These are phyloP conservation scores for Cyberlindnera xylosilytica DNA, from an alignment of 805 yeast species.

Conservation along the genomic window DNA sequence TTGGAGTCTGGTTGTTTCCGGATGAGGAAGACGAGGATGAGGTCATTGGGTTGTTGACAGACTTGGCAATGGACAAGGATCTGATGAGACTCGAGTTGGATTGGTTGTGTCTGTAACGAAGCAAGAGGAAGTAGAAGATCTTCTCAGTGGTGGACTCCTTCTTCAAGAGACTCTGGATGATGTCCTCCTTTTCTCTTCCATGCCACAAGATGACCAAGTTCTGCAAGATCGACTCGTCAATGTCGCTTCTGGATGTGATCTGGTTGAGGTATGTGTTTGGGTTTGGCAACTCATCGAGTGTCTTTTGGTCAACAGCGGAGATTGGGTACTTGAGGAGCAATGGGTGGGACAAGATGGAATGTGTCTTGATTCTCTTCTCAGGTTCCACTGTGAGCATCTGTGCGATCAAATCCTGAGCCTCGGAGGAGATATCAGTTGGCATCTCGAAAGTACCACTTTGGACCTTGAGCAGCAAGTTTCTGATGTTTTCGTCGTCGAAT, in stretches of 20 bases:
- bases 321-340: constrained; percentile 62
- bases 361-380: constrained; percentile 63
- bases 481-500: constrained; percentile 78
- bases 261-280: constrained; percentile 28
- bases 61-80: constrained; percentile 30
- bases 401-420: constrained; percentile 64
- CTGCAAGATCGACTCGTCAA: constrained; percentile 71
- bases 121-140: constrained; percentile 70
- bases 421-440: constrained; percentile 60
- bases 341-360: constrained; percentile 71
- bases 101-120: constrained; percentile 76
- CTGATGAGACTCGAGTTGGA: constrained; percentile 28
- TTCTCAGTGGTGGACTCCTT: constrained; percentile 68
- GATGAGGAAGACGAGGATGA: constrained; percentile 15
- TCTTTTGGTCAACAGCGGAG: constrained; percentile 21
- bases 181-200: constrained; percentile 59
- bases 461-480: constrained; percentile 66
- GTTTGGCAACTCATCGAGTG: constrained; percentile 30
- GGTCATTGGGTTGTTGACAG: constrained; percentile 20
- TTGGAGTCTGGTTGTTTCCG: constrained; percentile 24
- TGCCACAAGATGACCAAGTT: constrained; percentile 80
- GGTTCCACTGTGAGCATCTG: constrained; percentile 73
- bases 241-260: constrained; percentile 37
- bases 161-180: constrained; percentile 52
- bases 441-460: constrained; percentile 72